Evolutionary conservation across 306 rosid genomes (phyloP), one percentile per base, ranked within the genome.

Genomic region (Ochetophila trinervis): DNA sequence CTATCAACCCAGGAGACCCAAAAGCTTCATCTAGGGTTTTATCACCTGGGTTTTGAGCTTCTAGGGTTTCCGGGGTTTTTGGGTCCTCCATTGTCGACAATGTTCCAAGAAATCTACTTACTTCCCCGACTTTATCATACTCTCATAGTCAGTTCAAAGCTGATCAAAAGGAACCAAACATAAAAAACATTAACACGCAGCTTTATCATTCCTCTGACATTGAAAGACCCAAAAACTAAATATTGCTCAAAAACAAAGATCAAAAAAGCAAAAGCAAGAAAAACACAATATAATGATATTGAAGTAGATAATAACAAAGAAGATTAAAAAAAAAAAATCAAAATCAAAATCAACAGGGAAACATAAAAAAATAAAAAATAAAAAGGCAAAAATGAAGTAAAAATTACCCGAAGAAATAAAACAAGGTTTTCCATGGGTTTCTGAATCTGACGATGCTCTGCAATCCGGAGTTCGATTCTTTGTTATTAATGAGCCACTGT

Each of bases 51-150:
- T 50, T 68, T 62, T 69, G 62, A 56, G 72, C 64, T 48, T 75
- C 75, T 82, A 78, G 81, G 83, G 81, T 82, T 78, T 78, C 72
- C 56, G 76, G 78, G 72, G 81, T 57, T 73, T 76, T 68, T 22
- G 84, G 74, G 59, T 32, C 70, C 42, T 82, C 87, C 86, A 78
- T 78, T 63, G 15, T 44, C 18, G 23, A 68, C 6, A 67, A 62
- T 14, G 69, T 44, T 37, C 53, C 60, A 18, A 40, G 7, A 60
- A 19, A 47, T 50, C 48, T 22, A 57, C 57, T 35, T 14, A 35
- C 57, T 54, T 32, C 10, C 12, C 62, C 17, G 60, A 53, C 58
- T 44, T 52, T 51, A 27, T 53, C 40, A 22, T 32, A 60, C 48
- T 19, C 63, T 40, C 37, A 37, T n/a, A 23, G 61, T 32, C 48